Evolutionary conservation across 495 filamentous ascomycete genomes (phyloP).

Genomic region (Neurospora sp.): DNA sequence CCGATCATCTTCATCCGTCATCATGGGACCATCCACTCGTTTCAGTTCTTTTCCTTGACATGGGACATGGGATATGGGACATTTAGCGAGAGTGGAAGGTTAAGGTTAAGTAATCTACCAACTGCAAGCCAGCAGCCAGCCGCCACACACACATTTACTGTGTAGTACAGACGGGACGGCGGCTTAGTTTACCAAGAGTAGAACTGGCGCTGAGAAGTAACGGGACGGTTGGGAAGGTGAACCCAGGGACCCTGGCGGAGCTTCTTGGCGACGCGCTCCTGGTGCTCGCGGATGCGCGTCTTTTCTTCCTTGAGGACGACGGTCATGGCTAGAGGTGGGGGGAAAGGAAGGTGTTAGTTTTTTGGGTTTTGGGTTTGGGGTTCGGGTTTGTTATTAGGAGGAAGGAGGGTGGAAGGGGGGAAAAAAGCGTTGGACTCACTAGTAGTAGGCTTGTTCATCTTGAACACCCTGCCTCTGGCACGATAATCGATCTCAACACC

Average conservation of each 20-base stretch:
- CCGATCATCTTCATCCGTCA: neutral
- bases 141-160: neutral
- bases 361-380: neutral
- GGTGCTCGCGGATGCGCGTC: conserved; percentile 67
- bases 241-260: conserved; percentile 68
- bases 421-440: conserved; percentile 39
- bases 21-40: neutral
- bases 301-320: conserved; percentile 86
- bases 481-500: conserved; percentile 47
- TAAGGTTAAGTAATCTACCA: too few species aligned
- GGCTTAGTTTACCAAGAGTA: conserved; percentile 61
- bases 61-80: neutral
- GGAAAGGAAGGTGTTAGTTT: conserved; percentile 3
- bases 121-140: neutral
- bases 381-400: neutral
- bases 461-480: conserved; percentile 55
- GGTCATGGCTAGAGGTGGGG: conserved; percentile 46
- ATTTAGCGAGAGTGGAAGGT: neutral
- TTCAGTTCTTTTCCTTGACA: neutral
- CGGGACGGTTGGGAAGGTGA: conserved; percentile 67
- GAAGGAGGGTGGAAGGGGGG: neutral
- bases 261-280: conserved; percentile 64
- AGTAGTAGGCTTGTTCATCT: conserved; percentile 56
- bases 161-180: neutral
- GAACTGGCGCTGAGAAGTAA: conserved; percentile 73